A percentile compares a stretch with the other conserved stretches of the same genome.
Evolutionary conservation across 192 early-diverging fungal species (phyloP).

Genomic region (Coemansia sp.): DNA sequence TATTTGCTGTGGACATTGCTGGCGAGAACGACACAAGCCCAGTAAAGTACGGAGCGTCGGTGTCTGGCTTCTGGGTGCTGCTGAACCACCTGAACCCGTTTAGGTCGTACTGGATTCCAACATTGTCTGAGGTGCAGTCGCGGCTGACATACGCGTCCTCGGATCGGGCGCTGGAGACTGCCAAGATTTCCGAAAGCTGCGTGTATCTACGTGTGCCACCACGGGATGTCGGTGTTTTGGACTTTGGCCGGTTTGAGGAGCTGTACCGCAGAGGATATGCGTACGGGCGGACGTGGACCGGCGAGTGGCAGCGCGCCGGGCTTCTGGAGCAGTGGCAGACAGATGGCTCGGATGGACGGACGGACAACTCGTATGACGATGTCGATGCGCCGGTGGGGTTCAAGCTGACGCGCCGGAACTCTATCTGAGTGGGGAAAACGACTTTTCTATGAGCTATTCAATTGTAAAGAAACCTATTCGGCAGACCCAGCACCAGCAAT

Average conservation of each 20-base stretch:
- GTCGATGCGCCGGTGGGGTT: constrained; percentile 1
- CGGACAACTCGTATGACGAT: neutral
- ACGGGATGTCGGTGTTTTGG: constrained; percentile 77
- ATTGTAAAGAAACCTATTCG: neutral
- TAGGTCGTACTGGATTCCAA: constrained; percentile 69
- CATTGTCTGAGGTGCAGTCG: constrained; percentile 91
- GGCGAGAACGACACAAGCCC: constrained; percentile 91
- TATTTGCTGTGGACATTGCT: constrained; percentile 95
- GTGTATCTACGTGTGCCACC: constrained; percentile 90
- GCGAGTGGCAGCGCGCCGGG: constrained; percentile 79
- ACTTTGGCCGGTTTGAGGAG: constrained; percentile 90
- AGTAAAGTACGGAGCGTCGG: constrained; percentile 84
- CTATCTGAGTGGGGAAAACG: constrained; percentile 29
- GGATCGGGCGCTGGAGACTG: constrained; percentile 86
- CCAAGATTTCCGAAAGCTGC: constrained; percentile 75
- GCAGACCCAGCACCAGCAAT: constrained; percentile 4
- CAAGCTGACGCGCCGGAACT: constrained; percentile 32
- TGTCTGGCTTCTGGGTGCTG: constrained; percentile 92
- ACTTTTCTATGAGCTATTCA: neutral
- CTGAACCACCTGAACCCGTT: constrained; percentile 83
- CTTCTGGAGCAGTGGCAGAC: constrained; percentile 52
- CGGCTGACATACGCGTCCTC: constrained; percentile 90
- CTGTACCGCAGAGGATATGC: constrained; percentile 85
- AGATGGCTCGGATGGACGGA: neutral
- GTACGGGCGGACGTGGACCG: constrained; percentile 73